A percentile compares a stretch with the other conserved stretches of the same genome.
These are phyloP conservation scores for Fraxinus sp. DNA, from an alignment of 305 asterid species.

Conservation along the genomic window DNA sequence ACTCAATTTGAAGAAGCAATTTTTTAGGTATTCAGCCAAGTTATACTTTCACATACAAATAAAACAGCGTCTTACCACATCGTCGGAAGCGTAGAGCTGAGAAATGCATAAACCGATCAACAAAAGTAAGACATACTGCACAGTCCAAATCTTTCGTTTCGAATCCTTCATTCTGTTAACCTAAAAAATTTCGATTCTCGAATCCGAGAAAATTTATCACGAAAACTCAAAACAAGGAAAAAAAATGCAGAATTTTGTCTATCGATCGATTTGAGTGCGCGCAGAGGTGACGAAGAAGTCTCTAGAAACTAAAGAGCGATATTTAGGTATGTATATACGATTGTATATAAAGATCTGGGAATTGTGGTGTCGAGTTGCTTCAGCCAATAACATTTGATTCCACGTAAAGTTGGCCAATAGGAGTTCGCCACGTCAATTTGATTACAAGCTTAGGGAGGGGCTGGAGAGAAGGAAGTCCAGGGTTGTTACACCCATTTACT, in stretches of 20 bases:
- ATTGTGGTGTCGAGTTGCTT: conserved; percentile 24
- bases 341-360: conserved; percentile 19
- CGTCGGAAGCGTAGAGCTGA: conserved; percentile 36
- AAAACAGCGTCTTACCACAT: conserved; percentile 29
- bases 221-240: background rate
- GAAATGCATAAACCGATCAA: conserved; percentile 32
- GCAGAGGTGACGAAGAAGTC: background rate
- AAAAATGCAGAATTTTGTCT: background rate
- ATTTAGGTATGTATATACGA: background rate
- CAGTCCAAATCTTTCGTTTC: conserved; percentile 25
- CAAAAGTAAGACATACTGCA: conserved; percentile 26
- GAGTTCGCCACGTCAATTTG: conserved; percentile 39
- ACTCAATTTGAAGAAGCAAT: background rate
- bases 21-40: background rate
- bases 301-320: conserved; percentile 12
- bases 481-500: conserved; percentile 21
- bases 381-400: conserved; percentile 35
- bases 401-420: conserved; percentile 48
- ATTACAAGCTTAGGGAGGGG: conserved; percentile 36
- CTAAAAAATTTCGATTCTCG: background rate
- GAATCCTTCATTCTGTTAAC: conserved; percentile 18
- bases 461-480: conserved; percentile 10
- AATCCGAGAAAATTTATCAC: background rate
- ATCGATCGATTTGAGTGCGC: background rate
- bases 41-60: background rate